A percentile compares a stretch with the other conserved stretches of the same genome.
Evolutionary conservation across 1,139 yeast genomes (phyloP).

Genomic region (Suhomyces taliae): DNA sequence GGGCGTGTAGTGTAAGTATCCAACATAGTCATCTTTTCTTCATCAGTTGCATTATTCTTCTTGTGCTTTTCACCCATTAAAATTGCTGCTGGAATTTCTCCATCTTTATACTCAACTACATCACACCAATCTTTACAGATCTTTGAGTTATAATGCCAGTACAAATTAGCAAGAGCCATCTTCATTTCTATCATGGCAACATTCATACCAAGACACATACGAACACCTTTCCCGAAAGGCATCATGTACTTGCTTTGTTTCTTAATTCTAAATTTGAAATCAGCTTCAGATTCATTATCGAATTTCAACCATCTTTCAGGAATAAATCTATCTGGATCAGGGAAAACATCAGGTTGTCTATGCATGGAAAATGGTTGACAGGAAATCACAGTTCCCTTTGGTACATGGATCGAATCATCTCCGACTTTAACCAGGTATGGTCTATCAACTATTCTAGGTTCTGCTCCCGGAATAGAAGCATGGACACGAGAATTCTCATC

Average conservation of each 20-base stretch:
- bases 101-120: slow-evolving; percentile 19
- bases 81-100: slow-evolving; percentile 16
- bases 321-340: slow-evolving; percentile 49
- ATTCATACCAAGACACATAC: slow-evolving; percentile 76
- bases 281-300: slow-evolving; percentile 31
- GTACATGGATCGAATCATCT: slow-evolving; percentile 33
- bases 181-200: slow-evolving; percentile 69
- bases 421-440: slow-evolving; percentile 20
- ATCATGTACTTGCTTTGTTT: slow-evolving; percentile 56
- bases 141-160: slow-evolving; percentile 44
- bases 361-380: slow-evolving; percentile 70
- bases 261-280: slow-evolving; percentile 38
- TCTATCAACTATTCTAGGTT: slow-evolving; percentile 54
- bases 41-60: slow-evolving; percentile 32
- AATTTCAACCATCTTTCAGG: slow-evolving; percentile 64
- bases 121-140: slow-evolving; percentile 48
- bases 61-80: slow-evolving; percentile 24
- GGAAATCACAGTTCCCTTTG: slow-evolving; percentile 58
- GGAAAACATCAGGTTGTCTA: slow-evolving; percentile 49
- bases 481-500: slow-evolving; percentile 62
- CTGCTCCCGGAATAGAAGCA: slow-evolving; percentile 75
- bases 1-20: slow-evolving; percentile 56
- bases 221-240: slow-evolving; percentile 73
- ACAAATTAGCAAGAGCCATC: slow-evolving; percentile 52
- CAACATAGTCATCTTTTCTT: slow-evolving; percentile 51